Evolutionary conservation across 2,329 filamentous ascomycete species (phyloP).

Genomic region (Leptographium galeiforme): DNA sequence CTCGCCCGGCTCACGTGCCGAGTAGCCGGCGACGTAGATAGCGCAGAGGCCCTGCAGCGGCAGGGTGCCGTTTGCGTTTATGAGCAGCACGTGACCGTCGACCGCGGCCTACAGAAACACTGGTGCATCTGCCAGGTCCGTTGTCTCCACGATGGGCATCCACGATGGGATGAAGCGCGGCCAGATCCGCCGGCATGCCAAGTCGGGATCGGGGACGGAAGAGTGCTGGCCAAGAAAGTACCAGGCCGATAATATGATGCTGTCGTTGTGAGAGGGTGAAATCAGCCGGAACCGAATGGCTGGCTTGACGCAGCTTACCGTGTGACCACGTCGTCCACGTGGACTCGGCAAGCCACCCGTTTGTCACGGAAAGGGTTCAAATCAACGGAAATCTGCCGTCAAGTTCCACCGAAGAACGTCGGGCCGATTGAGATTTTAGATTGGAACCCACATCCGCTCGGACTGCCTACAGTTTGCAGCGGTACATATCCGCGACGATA

Average conservation of each 20-base stretch:
- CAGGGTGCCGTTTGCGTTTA: constrained; percentile 51
- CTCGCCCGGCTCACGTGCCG: constrained; percentile 38
- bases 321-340: constrained; percentile 62
- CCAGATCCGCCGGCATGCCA: constrained; percentile 45
- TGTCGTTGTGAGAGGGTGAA: background rate
- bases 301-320: constrained; percentile 21
- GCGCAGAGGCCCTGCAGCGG: constrained; percentile 46
- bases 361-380: constrained; percentile 39
- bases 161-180: too few relatives aligned
- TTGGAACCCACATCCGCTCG: too few relatives aligned
- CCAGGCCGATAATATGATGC: background rate
- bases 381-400: too few relatives aligned
- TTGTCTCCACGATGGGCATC: constrained; percentile 35
- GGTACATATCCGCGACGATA: too few relatives aligned
- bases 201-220: constrained; percentile 24
- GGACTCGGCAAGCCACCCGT: constrained; percentile 40
- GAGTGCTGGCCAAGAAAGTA: background rate
- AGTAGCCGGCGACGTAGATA: constrained; percentile 45
- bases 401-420: too few relatives aligned
- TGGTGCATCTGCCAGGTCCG: constrained; percentile 28
- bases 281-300: constrained; percentile 27
- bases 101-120: constrained; percentile 38
- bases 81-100: constrained; percentile 61
- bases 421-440: too few relatives aligned
- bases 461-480: too few relatives aligned